Base-by-base conservation (phyloP, 2,329 filamentous ascomycete species). In the Myriangium duriaei region DNA sequence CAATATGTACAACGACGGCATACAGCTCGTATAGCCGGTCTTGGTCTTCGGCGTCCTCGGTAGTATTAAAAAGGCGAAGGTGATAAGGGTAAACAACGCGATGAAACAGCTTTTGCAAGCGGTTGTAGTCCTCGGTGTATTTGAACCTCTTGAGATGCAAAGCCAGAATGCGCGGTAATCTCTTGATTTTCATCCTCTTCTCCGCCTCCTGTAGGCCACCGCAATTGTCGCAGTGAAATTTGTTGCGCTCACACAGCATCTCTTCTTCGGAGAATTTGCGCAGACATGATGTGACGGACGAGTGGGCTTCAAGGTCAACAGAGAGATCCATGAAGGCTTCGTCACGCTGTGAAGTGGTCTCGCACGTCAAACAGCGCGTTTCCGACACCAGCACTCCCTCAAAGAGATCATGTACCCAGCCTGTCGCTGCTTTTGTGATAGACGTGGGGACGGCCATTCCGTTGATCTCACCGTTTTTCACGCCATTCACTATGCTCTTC, bases 161-260 rank as follows among this genome's bases (percentile, higher is more conserved):
- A 4, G 91, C 87, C 46, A 98, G 63, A 42, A 98, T 85, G 53
- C 84, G 86, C 3, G 91, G 91, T 53, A 96, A 64, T 37, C 83
- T 76, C 65, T 98, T 96, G 50, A 98, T 88, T 67, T 96, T 98
- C 91, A 98, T 98, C 46, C 91, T 76, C 67, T 96, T 98, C 60
- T 98, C 91, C 0, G 91, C 91, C 62, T 98, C 91, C 60, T 98
- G 91, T 39, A 98, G 65, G 2, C 91, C 91, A 37, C 91, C 91
- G 50, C 91, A 98, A 51, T 87, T 87, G 57, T 98, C 91, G 62
- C 91, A 98, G 55, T 98, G 88, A 49, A 98, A 98, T 56, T 98
- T 98, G 66, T 98, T 96, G 43, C 87, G 74, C 63, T 98, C 91
- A 55, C 91, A 96, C 41, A 98, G 71, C 85, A 96, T 95, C 60